Evolutionary conservation across 176 grass and related monocot species (phyloP).

Genomic region (Rhynchospora pubera): DNA sequence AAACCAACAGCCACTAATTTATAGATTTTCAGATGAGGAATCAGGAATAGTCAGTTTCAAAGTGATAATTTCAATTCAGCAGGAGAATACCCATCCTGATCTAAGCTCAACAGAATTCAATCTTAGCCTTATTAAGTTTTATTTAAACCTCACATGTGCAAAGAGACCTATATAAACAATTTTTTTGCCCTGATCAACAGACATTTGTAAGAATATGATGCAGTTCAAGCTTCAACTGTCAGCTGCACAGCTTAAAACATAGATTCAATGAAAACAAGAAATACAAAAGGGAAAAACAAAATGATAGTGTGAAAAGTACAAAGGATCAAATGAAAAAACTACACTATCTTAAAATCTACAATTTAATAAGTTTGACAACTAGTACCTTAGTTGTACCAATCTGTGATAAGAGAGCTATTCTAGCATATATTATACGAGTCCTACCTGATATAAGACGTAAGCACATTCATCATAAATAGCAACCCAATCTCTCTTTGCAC

Average conservation of each 20-base stretch:
- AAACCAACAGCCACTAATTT: background rate
- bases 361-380: background rate
- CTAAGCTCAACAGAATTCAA: background rate
- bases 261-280: background rate
- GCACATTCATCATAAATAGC: slow-evolving; percentile 99
- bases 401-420: background rate
- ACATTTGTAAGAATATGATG: background rate
- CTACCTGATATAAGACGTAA: slow-evolving; percentile 82
- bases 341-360: background rate
- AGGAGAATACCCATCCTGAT: background rate
- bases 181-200: background rate
- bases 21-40: background rate
- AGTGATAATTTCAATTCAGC: background rate
- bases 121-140: background rate
- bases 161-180: background rate
- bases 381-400: background rate
- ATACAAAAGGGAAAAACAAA: background rate
- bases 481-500: slow-evolving; percentile 98
- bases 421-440: background rate
- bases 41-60: background rate
- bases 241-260: background rate
- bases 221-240: background rate
- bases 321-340: no score
- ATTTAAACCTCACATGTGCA: background rate
- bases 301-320: no score